phyloP scores from a whole-genome alignment of 768 basidiomycete species.

The Suillus paluster region DNA sequence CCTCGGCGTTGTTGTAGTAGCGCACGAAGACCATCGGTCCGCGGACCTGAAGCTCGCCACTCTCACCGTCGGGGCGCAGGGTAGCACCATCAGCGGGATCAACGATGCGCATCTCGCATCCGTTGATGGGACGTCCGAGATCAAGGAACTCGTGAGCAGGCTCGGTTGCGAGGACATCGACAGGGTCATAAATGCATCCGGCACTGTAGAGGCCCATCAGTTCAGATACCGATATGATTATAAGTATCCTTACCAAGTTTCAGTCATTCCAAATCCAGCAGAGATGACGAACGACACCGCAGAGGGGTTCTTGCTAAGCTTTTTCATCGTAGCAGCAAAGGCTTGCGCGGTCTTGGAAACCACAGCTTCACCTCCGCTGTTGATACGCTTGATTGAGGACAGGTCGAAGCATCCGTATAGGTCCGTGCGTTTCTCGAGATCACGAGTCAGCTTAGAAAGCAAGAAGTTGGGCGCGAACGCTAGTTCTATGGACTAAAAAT shows the following conservation, averaged over 20 bases:
- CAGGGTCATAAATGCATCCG: slow-evolving; percentile 44
- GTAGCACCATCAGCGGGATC: slow-evolving; percentile 31
- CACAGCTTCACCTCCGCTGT: slow-evolving; percentile 48
- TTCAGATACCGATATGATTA: background rate
- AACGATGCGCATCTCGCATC: slow-evolving; percentile 43
- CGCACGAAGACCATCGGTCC: slow-evolving; percentile 44
- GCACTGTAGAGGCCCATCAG: slow-evolving; percentile 23
- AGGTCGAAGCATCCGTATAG: slow-evolving; percentile 37
- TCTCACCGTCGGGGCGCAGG: slow-evolving; percentile 33
- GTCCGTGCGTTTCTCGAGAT: slow-evolving; percentile 29
- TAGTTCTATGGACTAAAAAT: slow-evolving; percentile 31
- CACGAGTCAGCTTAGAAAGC: slow-evolving; percentile 42
- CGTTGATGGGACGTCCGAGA: slow-evolving; percentile 33
- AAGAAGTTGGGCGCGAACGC: slow-evolving; percentile 48
- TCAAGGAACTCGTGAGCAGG: slow-evolving; percentile 42
- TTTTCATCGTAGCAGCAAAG: slow-evolving; percentile 38
- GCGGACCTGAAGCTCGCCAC: slow-evolving; percentile 47
- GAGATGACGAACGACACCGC: slow-evolving; percentile 18
- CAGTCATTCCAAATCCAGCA: slow-evolving; percentile 47
- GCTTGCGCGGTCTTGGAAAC: slow-evolving; percentile 44
- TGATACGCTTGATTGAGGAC: slow-evolving; percentile 37
- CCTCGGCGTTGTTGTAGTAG: slow-evolving; percentile 53
- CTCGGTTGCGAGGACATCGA: slow-evolving; percentile 22
- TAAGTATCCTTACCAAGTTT: slow-evolving; percentile 40
- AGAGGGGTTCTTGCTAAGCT: slow-evolving; percentile 22